A percentile compares a stretch with the other conserved stretches of the same genome.
Evolutionary conservation across 352 stramenopile species (phyloP).

Genomic region (Blastocystis sp.): DNA sequence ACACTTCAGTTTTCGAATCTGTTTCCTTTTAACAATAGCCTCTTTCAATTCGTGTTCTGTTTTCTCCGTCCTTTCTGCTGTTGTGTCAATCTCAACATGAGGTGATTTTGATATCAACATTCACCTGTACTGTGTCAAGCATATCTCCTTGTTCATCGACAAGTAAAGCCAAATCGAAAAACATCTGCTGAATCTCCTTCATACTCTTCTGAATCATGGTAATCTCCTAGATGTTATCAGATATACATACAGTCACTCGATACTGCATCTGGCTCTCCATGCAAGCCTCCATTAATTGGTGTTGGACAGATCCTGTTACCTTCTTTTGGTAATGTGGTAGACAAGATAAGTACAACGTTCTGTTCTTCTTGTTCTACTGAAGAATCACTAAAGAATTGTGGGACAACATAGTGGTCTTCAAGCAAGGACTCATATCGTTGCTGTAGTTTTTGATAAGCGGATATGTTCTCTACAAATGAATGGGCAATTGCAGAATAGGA

Average conservation of each 20-base stretch:
- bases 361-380: background rate
- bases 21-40: slow-evolving; percentile 6
- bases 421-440: background rate
- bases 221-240: background rate
- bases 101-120: background rate
- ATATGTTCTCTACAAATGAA: slow-evolving; percentile 13
- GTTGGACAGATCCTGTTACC: background rate
- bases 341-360: background rate
- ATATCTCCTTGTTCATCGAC: slow-evolving; percentile 47
- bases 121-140: slow-evolving; percentile 12
- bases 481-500: slow-evolving; percentile 37
- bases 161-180: slow-evolving; percentile 44
- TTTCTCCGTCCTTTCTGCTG: background rate
- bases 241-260: background rate
- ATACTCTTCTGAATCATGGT: slow-evolving; percentile 55
- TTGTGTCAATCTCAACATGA: slow-evolving; percentile 23
- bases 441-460: slow-evolving; percentile 13
- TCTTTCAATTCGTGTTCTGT: background rate
- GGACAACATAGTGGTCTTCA: background rate
- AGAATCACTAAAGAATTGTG: background rate
- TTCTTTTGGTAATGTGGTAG: background rate
- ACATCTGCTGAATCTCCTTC: slow-evolving; percentile 62
- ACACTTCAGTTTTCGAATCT: slow-evolving; percentile 51
- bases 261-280: slow-evolving; percentile 56
- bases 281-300: slow-evolving; percentile 34